These are phyloP conservation scores for Lactarius pseudohatsudake DNA, from an alignment of 768 basidiomycete species.

Conservation along the genomic window DNA sequence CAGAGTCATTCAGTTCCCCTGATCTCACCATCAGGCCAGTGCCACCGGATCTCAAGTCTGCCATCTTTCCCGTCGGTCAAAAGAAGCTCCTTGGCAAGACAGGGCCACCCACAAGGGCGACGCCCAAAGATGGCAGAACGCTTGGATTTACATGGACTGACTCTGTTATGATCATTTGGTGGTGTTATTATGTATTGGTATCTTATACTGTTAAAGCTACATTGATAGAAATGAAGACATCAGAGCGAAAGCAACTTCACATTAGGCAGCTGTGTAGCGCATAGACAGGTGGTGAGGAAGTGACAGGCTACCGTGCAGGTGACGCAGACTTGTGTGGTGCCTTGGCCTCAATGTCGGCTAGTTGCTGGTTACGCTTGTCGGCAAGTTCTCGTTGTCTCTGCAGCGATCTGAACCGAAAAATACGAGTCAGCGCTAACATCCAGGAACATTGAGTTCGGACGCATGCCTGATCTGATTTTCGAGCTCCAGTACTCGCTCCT, in stretches of 20 bases:
- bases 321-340: conserved; percentile 22
- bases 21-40: neutral
- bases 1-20: no score
- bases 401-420: conserved; percentile 50
- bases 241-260: conserved; percentile 17
- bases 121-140: no score
- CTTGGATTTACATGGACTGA: neutral
- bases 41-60: neutral
- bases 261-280: conserved; percentile 10
- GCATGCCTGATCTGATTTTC: conserved; percentile 69
- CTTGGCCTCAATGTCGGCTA: conserved; percentile 47
- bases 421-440: conserved; percentile 15
- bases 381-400: conserved; percentile 78
- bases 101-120: neutral
- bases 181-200: conserved; percentile 21
- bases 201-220: conserved; percentile 16
- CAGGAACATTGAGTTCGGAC: conserved; percentile 4
- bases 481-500: conserved; percentile 76
- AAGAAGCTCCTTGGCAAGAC: neutral
- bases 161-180: neutral
- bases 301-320: conserved; percentile 17
- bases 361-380: conserved; percentile 66
- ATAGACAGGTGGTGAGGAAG: neutral
- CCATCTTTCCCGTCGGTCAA: neutral
- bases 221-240: conserved; percentile 18